Evolutionary conservation across 805 yeast genomes (phyloP), one percentile per base, ranked within the genome.

Genomic region (Cyberlindnera sargentensis): DNA sequence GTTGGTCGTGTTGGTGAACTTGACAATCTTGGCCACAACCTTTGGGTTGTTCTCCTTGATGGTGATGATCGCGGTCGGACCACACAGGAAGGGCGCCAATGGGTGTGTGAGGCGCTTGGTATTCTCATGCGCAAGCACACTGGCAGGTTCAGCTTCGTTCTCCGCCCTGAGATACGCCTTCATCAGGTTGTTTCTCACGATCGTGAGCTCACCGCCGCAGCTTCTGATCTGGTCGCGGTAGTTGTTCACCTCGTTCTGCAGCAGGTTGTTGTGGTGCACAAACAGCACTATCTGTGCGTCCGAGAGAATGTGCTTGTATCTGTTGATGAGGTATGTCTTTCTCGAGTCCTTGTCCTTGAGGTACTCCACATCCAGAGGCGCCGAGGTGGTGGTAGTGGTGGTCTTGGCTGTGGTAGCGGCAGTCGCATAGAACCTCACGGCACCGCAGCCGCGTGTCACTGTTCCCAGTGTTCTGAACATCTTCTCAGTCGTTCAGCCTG

Each of bases 261-360:
- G 62, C 52, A 90, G 65, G 61, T 89, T 89, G 62, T 88, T 87
- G 67, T 87, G 91, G 66, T 93, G 99, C 5, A 81, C 76, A 52
- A 86, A 80, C 43, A 91, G 71, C 10, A 90, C 70, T 37, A 90
- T 79, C 33, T 86, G 80, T 61, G 79, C 78, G 28, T 65, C 68
- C 45, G 81, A 80, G 66, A 88, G 73, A 49, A 88, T 61, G 49
- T 82, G 66, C 47, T 86, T 77, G 70, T 91, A 91, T 51, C 76
- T 70, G 63, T 91, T 96, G 49, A 91, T 71, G 49, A 91, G 70
- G 54, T 79, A 89, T 0, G 97, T 89, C 68, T 91, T 91, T 67
- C 97, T 79, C 4, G 91, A 80, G 34, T 72, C 73, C 37, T 70
- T 56, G 15, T 78, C 78, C 61, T 90, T 90, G 43, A 74, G 67